Evolutionary conservation across 1,284 basidiomycete genomes (phyloP).

Genomic region (Mycena sp.): DNA sequence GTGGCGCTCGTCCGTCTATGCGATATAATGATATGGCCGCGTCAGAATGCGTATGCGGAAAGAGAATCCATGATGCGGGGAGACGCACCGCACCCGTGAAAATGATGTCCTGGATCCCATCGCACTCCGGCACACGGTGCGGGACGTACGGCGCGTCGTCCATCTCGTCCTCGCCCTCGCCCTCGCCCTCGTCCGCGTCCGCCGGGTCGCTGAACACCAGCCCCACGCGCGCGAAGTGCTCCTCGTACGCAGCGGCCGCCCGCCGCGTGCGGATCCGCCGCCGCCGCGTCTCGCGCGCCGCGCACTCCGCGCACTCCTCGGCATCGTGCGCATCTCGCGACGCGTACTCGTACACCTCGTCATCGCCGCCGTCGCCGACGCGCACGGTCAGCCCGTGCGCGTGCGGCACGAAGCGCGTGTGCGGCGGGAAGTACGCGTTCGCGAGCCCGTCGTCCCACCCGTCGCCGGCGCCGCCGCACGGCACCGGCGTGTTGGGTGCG

Average conservation of each 20-base stretch:
- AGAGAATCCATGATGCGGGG: constrained; percentile 19
- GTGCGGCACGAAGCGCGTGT: constrained; percentile 9
- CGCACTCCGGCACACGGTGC: constrained; percentile 46
- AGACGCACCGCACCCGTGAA: constrained; percentile 58
- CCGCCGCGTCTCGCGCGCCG: constrained; percentile 20
- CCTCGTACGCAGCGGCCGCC: constrained; percentile 29
- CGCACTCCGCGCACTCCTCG: constrained; percentile 32
- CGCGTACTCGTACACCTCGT: constrained; percentile 15
- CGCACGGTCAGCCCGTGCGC: constrained; percentile 12
- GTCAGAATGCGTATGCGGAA: neutral
- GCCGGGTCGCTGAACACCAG: constrained; percentile 1
- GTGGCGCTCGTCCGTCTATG: constrained; percentile 65
- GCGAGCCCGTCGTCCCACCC: constrained; percentile 53
- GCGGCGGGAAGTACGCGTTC: constrained; percentile 64
- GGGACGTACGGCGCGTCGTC: constrained; percentile 32
- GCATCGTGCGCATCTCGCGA: constrained; percentile 13
- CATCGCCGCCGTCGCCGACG: neutral
- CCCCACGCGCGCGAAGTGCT: constrained; percentile 21
- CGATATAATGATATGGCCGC: too few species aligned
- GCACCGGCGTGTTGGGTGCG: constrained; percentile 47
- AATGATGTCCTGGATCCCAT: constrained; percentile 65
- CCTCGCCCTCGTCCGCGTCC: constrained; percentile 25
- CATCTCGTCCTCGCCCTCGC: constrained; percentile 25
- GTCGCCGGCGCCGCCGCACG: constrained; percentile 8
- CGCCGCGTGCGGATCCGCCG: constrained; percentile 8